phyloP scores from a whole-genome alignment of 1,139 yeast genomes.

The Blastobotrys illinoisensis region DNA sequence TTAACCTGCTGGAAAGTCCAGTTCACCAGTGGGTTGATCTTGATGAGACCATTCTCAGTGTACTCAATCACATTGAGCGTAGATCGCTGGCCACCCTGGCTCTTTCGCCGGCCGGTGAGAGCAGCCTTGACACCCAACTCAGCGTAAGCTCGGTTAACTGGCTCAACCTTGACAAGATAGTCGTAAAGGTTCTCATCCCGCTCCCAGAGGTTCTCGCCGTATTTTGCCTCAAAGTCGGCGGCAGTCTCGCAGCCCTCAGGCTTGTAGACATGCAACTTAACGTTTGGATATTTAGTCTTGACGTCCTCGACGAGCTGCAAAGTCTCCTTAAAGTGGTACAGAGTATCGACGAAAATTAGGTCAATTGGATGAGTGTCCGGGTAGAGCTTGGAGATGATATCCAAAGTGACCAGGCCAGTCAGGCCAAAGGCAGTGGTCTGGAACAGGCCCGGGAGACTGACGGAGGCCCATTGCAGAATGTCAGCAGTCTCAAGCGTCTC shows the following conservation, averaged over 20 bases:
- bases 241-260: slow-evolving; percentile 57
- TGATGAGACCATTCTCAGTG: slow-evolving; percentile 59
- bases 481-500: slow-evolving; percentile 58
- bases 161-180: slow-evolving; percentile 86
- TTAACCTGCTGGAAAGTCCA: slow-evolving; percentile 78
- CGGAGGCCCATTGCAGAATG: slow-evolving; percentile 72
- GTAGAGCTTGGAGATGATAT: slow-evolving; percentile 62
- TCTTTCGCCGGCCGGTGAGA: slow-evolving; percentile 83
- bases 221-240: slow-evolving; percentile 55
- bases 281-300: slow-evolving; percentile 49
- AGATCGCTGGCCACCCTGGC: slow-evolving; percentile 84
- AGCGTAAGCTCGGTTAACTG: slow-evolving; percentile 77
- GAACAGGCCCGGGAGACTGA: slow-evolving; percentile 72
- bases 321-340: slow-evolving; percentile 92
- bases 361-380: slow-evolving; percentile 49
- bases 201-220: slow-evolving; percentile 84
- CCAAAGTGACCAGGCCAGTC: slow-evolving; percentile 84
- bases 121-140: slow-evolving; percentile 72
- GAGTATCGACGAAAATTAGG: slow-evolving; percentile 80
- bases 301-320: slow-evolving; percentile 63
- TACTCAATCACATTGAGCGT: slow-evolving; percentile 77
- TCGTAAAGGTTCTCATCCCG: slow-evolving; percentile 77
- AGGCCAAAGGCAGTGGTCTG: slow-evolving; percentile 96
- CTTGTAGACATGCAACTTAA: slow-evolving; percentile 53
- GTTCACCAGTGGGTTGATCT: slow-evolving; percentile 82